A percentile compares a stretch with the other conserved stretches of the same genome.
Conservation (phyloP, 2,329 filamentous ascomycete genomes). For the Cercospora sp. region DNA sequence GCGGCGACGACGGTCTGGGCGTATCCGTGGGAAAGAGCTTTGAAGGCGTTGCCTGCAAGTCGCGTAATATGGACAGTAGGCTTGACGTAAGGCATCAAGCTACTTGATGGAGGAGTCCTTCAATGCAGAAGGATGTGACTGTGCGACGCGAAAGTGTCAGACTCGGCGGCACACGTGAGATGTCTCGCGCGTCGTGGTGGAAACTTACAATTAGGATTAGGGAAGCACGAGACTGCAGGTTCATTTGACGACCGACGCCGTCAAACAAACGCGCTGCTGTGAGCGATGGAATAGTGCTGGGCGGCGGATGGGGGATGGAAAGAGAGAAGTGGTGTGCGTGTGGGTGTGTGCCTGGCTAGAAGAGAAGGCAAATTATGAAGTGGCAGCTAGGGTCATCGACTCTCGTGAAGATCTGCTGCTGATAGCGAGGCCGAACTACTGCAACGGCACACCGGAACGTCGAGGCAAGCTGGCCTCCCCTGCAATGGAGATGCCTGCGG, state of each 20-base stretch:
- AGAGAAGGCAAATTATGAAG: background rate
- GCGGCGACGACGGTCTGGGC: conserved; percentile 96
- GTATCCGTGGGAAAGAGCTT: conserved; percentile 97
- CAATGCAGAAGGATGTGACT: conserved; percentile 55
- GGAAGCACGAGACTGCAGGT: conserved; percentile 68
- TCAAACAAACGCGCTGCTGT: conserved; percentile 79
- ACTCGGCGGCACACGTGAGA: conserved; percentile 23
- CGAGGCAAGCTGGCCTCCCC: background rate
- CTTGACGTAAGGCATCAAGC: conserved; percentile 83
- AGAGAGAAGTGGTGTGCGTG: conserved; percentile 8
- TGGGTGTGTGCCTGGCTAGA: conserved; percentile 13
- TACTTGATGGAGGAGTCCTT: conserved; percentile 60
- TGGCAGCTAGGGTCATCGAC: conserved; percentile 3
- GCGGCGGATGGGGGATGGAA: conserved; percentile 7
- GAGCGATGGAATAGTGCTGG: conserved; percentile 18
- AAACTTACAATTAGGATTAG: conserved; percentile 20
- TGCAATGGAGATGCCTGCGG: background rate
- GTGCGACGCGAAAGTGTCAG: conserved; percentile 26
- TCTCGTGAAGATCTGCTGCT: background rate
- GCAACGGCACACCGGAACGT: background rate
- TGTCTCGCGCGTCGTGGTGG: conserved; percentile 4
- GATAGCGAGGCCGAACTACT: background rate
- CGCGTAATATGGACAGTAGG: conserved; percentile 83
- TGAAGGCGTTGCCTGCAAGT: conserved; percentile 65
- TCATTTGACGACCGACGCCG: conserved; percentile 94